Evolutionary conservation across 2,329 filamentous ascomycete species (phyloP), one percentile per base, ranked within the genome.

Genomic region (Cyclaneusma minus): DNA sequence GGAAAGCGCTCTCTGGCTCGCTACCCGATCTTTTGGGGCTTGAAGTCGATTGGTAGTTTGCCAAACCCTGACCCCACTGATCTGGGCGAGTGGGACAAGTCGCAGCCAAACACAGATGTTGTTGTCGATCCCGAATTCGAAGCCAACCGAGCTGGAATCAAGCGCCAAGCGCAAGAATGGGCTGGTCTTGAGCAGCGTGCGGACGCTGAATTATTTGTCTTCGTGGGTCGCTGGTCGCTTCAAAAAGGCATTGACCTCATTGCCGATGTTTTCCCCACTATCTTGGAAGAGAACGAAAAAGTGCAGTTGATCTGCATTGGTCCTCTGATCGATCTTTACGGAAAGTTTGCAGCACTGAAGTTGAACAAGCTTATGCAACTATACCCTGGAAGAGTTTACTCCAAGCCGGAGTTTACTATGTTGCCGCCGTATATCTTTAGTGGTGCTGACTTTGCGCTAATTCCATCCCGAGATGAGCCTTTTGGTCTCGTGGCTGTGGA

Each of bases 231-330:
- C 34, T 78, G 71, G 72, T 71, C 64, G 7, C 64, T 72, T 57
- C 71, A 78, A 40, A 78, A 78, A 45, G 71, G 71, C 28, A 59
- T 77, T 27, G 71, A 78, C 42, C 51, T 77, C 25, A 76, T 77
- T 37, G 71, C 71, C 11, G 71, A 77, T 39, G 67, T 76, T 20
- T 70, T 76, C 47, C 68, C 71, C 12, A 58, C 60, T 16, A 56
- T 77, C 16, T 54, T 77, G 4, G 69, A 76, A 39, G 55, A 64
- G 31, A 56, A 70, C 34, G 56, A 60, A 3, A 62, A 68, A 33
- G 62, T 63, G 1, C 71, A 77, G 39, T 52, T 77, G 6, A 67
- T 77, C 22, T 68, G 62, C 35, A 49, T 77, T 21, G 71, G 71
- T 5, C 71, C 71, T 0, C 63, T 73, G 11, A 76, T 77, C 38